Evolutionary conservation across 495 filamentous ascomycete species (phyloP).

Genomic region (Xylaria scruposa): DNA sequence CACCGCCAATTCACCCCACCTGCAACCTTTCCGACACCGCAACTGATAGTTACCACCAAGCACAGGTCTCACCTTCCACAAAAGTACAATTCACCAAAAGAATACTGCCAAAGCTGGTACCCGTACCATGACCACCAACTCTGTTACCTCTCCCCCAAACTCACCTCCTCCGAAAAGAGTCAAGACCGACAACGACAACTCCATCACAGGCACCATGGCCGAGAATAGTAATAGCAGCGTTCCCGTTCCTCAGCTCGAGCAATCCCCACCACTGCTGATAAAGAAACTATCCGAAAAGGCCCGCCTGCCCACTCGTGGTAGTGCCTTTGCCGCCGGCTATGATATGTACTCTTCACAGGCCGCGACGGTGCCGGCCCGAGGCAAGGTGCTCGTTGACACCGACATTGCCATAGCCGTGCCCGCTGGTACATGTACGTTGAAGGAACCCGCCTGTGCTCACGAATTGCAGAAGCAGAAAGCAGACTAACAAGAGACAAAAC

Average conservation of each 20-base stretch:
- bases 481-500: slow-evolving; percentile 40
- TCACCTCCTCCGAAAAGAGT: slow-evolving; percentile 57
- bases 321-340: slow-evolving; percentile 89
- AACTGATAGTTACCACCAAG: background rate
- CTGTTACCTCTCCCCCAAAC: slow-evolving; percentile 49
- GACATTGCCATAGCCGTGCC: slow-evolving; percentile 90
- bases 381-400: slow-evolving; percentile 86
- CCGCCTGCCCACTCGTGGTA: slow-evolving; percentile 82
- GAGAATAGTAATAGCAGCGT: slow-evolving; percentile 40
- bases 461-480: slow-evolving; percentile 36
- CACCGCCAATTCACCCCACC: slow-evolving; percentile 10
- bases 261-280: slow-evolving; percentile 70
- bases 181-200: slow-evolving; percentile 43
- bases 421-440: slow-evolving; percentile 68
- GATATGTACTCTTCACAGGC: slow-evolving; percentile 80
- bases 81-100: slow-evolving; percentile 13
- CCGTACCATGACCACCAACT: slow-evolving; percentile 62
- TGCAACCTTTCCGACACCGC: background rate
- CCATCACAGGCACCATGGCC: slow-evolving; percentile 26
- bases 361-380: slow-evolving; percentile 77
- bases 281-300: slow-evolving; percentile 82
- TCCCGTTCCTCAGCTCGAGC: slow-evolving; percentile 41
- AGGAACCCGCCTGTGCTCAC: background rate
- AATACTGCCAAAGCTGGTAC: background rate
- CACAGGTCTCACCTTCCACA: background rate